phyloP scores from a whole-genome alignment of 2,329 filamentous ascomycete species.

The Clarireedia homoeocarpa region DNA sequence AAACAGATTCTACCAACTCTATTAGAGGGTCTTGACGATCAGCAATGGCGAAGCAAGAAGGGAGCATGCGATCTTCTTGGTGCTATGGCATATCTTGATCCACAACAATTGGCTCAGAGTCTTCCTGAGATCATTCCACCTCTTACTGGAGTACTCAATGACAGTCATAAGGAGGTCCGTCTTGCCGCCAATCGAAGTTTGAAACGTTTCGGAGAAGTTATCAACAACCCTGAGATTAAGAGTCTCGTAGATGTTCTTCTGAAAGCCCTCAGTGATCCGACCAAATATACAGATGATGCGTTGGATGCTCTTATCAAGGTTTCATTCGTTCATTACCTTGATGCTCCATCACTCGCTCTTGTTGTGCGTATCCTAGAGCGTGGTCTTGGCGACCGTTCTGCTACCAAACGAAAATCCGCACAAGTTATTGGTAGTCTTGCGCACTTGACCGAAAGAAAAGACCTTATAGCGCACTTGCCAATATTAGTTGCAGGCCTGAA shows the following conservation, averaged over 20 bases:
- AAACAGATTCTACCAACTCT: constrained; percentile 90
- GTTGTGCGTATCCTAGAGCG: constrained; percentile 94
- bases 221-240: constrained; percentile 96
- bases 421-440: constrained; percentile 98
- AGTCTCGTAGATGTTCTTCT: constrained; percentile 82
- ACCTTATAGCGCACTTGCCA: constrained; percentile 82
- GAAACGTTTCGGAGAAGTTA: constrained; percentile 97
- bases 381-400: constrained; percentile 81
- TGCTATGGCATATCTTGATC: constrained; percentile 97
- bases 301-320: constrained; percentile 93
- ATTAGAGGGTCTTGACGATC: constrained; percentile 84
- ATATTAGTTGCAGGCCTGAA: constrained; percentile 88
- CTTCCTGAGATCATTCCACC: constrained; percentile 96
- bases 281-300: constrained; percentile 92
- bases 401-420: constrained; percentile 90
- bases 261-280: constrained; percentile 94
- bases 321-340: constrained; percentile 97
- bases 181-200: constrained; percentile 87
- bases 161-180: constrained; percentile 96
- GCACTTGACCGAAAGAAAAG: constrained; percentile 93
- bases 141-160: constrained; percentile 85
- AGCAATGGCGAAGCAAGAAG: constrained; percentile 97
- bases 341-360: constrained; percentile 88
- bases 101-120: constrained; percentile 85
- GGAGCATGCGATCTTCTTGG: constrained; percentile 93